A percentile compares a stretch with the other conserved stretches of the same genome.
Conservation (phyloP, 352 stramenopile genomes). For the Elongisporangium anandrum region DNA sequence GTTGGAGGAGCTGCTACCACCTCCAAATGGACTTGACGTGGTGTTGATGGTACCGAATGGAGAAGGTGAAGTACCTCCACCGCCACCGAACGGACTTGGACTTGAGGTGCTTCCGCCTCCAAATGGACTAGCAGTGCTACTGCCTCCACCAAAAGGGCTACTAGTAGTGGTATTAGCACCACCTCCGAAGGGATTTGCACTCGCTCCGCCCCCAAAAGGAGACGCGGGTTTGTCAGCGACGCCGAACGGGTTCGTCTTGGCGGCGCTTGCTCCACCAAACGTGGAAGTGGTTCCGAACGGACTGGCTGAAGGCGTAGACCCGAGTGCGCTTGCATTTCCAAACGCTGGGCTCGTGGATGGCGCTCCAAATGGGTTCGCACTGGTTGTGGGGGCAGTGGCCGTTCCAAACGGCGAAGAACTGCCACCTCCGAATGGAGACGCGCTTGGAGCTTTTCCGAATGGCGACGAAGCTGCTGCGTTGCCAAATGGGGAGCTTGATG, state of each 20-base stretch:
- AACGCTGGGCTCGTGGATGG: slow-evolving; percentile 17
- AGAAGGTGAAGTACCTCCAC: too few relatives aligned
- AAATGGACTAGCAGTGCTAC: slow-evolving; percentile 5
- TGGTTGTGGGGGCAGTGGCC: not conserved
- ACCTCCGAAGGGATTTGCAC: slow-evolving; percentile 9
- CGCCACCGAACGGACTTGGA: not conserved
- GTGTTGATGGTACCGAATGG: too few relatives aligned
- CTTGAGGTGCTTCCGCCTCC: not conserved
- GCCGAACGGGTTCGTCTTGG: not conserved
- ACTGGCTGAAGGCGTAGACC: slow-evolving; percentile 12
- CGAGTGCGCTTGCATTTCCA: slow-evolving; percentile 8
- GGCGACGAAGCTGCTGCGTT: slow-evolving; percentile 8
- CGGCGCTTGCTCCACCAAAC: slow-evolving; percentile 1
- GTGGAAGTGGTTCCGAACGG: slow-evolving; percentile 8
- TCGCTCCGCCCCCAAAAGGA: not conserved
- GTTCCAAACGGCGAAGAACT: slow-evolving; percentile 3
- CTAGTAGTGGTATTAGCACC: slow-evolving; percentile 3
- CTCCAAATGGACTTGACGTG: too few relatives aligned
- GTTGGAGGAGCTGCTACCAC: too few relatives aligned
- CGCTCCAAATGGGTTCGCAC: slow-evolving; percentile 7
- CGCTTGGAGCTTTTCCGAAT: slow-evolving; percentile 17
- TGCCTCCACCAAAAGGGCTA: slow-evolving; percentile 1
- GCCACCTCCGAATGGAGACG: slow-evolving; percentile 26
- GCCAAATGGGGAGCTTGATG: not conserved
- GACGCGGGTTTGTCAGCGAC: too few relatives aligned